phyloP scores from a whole-genome alignment of 163 green algal genomes.

The Trebouxia gelatinosa region DNA sequence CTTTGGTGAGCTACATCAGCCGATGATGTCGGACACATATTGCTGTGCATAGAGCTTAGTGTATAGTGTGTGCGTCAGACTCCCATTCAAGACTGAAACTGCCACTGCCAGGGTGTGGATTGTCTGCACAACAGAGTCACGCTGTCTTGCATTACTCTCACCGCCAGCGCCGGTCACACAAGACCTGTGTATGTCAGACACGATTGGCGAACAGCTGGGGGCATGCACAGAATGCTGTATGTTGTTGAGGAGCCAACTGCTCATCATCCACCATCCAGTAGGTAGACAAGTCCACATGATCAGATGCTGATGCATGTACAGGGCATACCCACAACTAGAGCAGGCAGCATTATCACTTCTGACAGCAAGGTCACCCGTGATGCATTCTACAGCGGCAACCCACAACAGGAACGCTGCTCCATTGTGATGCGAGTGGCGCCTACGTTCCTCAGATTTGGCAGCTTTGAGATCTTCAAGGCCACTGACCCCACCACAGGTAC shows the following conservation, averaged over 20 bases:
- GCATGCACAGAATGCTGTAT: neutral
- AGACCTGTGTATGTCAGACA: no score
- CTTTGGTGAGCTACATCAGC: slow-evolving; percentile 39
- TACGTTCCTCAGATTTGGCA: slow-evolving; percentile 50
- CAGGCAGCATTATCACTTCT: slow-evolving; percentile 74
- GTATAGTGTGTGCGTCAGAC: neutral
- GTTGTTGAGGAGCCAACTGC: neutral
- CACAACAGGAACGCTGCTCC: slow-evolving; percentile 24
- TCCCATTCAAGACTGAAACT: neutral
- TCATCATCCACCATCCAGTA: neutral
- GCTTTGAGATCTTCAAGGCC: slow-evolving; percentile 65
- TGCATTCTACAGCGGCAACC: slow-evolving; percentile 69
- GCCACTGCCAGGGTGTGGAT: neutral
- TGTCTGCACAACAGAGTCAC: no score
- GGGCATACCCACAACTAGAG: slow-evolving; percentile 87
- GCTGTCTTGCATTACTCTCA: no score
- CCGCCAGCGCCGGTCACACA: no score
- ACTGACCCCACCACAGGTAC: slow-evolving; percentile 50
- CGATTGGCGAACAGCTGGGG: neutral
- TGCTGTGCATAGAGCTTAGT: neutral
- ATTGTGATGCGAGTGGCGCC: slow-evolving; percentile 48
- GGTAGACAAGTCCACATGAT: neutral
- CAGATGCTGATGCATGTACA: neutral
- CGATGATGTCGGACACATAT: neutral
- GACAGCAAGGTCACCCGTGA: slow-evolving; percentile 71